Conservation (phyloP, 768 basidiomycete species). For the Pulveroboletus sp. region DNA sequence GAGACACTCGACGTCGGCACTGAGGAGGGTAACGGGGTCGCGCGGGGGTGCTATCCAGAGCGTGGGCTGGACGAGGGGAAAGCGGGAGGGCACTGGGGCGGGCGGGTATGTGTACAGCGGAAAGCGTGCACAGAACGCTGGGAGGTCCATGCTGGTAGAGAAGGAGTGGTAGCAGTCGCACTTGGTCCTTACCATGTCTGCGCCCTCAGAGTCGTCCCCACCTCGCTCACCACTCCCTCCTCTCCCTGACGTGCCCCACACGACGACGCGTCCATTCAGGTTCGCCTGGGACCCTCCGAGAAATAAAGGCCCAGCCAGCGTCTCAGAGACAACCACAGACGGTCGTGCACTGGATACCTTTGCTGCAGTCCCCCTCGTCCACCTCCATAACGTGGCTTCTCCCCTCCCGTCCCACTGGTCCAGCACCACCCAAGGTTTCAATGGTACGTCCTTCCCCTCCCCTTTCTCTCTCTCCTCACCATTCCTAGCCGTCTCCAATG, state of each 20-base stretch:
- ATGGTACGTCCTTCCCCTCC: slow-evolving; percentile 51
- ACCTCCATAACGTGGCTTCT: slow-evolving; percentile 47
- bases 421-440: slow-evolving; percentile 80
- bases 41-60: slow-evolving; percentile 65
- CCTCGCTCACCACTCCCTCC: slow-evolving; percentile 39
- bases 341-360: slow-evolving; percentile 56
- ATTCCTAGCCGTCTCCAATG: slow-evolving; percentile 82
- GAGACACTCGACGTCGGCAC: slow-evolving; percentile 78
- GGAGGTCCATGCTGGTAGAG: slow-evolving; percentile 33
- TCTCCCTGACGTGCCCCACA: slow-evolving; percentile 31
- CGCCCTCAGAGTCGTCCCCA: slow-evolving; percentile 54
- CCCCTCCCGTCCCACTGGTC: slow-evolving; percentile 65
- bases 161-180: neutral
- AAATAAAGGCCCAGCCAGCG: slow-evolving; percentile 62
- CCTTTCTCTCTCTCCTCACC: slow-evolving; percentile 2
- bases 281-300: slow-evolving; percentile 71
- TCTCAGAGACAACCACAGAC: slow-evolving; percentile 71
- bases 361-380: slow-evolving; percentile 37
- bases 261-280: slow-evolving; percentile 55
- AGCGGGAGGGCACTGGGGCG: slow-evolving; percentile 26
- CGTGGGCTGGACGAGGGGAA: slow-evolving; percentile 35
- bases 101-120: slow-evolving; percentile 53
- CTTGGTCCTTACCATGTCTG: slow-evolving; percentile 31
- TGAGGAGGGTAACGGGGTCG: slow-evolving; percentile 38
- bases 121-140: slow-evolving; percentile 50